Evolutionary conservation across 345 rosid species (phyloP).

Genomic region (Excoecaria agallocha): DNA sequence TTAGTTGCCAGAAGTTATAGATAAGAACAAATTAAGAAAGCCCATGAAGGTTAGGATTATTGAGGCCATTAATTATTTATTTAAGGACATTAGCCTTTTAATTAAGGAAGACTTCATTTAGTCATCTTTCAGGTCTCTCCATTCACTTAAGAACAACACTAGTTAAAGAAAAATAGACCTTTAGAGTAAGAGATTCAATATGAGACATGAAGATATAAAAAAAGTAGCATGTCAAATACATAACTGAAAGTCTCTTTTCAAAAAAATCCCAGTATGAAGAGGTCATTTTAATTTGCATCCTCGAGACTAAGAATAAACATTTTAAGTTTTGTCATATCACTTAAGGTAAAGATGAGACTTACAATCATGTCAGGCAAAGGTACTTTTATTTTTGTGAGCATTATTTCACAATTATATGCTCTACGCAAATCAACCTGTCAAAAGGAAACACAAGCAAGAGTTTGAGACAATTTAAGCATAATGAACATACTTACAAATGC

Average conservation of each 20-base stretch:
- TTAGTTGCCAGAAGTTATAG: background rate
- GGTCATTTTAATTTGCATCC: background rate
- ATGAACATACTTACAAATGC: conserved; percentile 2
- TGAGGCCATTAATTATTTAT: background rate
- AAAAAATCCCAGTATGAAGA: background rate
- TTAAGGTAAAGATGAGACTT: conserved; percentile 42
- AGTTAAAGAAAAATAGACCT: background rate
- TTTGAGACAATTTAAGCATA: background rate
- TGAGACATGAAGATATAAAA: background rate
- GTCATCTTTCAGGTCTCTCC: background rate
- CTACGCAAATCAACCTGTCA: conserved; percentile 91
- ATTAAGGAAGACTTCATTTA: background rate
- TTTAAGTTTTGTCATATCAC: background rate
- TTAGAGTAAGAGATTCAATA: background rate
- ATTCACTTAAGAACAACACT: background rate
- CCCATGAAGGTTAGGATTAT: background rate
- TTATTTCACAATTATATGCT: conserved; percentile 97
- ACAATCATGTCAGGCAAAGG: conserved; percentile 95
- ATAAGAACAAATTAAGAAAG: no score
- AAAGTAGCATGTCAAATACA: background rate
- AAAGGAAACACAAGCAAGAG: conserved; percentile 22
- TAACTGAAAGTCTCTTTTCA: background rate
- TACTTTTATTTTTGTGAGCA: conserved; percentile 91
- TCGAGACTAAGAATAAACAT: background rate
- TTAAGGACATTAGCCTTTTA: background rate